phyloP scores from a whole-genome alignment of 108 stramenopile species.

The Fistulifera solaris region DNA sequence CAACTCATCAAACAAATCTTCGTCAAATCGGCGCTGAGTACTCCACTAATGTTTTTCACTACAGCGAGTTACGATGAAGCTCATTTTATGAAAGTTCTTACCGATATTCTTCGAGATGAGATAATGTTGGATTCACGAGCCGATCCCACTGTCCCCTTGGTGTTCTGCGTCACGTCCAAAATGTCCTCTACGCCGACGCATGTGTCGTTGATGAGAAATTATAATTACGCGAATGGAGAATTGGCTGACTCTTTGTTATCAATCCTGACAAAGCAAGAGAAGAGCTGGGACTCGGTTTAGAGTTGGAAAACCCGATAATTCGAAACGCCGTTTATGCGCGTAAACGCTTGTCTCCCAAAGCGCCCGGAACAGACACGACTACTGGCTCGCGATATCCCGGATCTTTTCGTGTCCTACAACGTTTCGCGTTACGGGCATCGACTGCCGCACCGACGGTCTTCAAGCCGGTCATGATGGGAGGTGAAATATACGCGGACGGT shows the following conservation, averaged over 20 bases:
- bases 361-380: conserved; percentile 3
- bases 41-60: conserved; percentile 69
- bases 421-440: conserved; percentile 68
- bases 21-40: conserved; percentile 61
- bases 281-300: conserved; percentile 44
- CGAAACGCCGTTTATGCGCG: conserved; percentile 3
- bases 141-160: conserved; percentile 54
- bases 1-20: conserved; percentile 65
- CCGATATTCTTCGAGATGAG: conserved; percentile 54
- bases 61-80: conserved; percentile 80
- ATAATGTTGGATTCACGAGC: conserved; percentile 75
- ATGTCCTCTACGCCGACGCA: conserved; percentile 72
- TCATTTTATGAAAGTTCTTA: conserved; percentile 64
- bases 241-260: conserved; percentile 56
- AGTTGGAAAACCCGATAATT: conserved; percentile 29
- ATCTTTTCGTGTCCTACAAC: conserved; percentile 75
- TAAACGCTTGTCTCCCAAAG: not conserved
- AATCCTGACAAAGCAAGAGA: conserved; percentile 55
- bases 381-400: conserved; percentile 68
- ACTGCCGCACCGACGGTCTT: conserved; percentile 85
- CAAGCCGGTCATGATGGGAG: conserved; percentile 78
- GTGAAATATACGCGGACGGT: conserved; percentile 80
- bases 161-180: conserved; percentile 65
- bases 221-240: conserved; percentile 77
- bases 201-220: conserved; percentile 70